Evolutionary conservation across 2,329 filamentous ascomycete species (phyloP).

Genomic region (Biscogniauxia marginata): DNA sequence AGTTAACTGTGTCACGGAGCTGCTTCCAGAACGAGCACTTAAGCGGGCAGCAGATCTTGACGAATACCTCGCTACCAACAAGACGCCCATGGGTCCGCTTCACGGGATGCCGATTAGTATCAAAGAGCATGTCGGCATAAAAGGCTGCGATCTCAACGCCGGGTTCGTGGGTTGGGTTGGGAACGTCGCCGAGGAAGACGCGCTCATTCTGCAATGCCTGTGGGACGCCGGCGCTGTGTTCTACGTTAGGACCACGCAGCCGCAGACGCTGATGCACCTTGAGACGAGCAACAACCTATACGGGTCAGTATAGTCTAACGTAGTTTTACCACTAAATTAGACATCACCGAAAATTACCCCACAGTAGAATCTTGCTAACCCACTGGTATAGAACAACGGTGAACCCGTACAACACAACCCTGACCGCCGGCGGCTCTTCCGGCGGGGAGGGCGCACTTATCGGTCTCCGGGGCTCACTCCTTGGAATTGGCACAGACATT

Average conservation of each 20-base stretch:
- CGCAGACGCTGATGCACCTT: slow-evolving; percentile 54
- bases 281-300: slow-evolving; percentile 51
- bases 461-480: slow-evolving; percentile 48
- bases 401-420: slow-evolving; percentile 51
- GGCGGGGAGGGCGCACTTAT: slow-evolving; percentile 58
- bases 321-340: no score
- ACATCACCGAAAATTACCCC: no score
- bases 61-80: slow-evolving; percentile 16
- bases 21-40: slow-evolving; percentile 24
- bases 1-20: slow-evolving; percentile 28
- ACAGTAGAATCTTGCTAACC: no score
- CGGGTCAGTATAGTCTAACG: slow-evolving; percentile 40
- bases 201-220: slow-evolving; percentile 46
- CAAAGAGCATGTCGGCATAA: slow-evolving; percentile 53
- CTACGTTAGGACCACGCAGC: slow-evolving; percentile 51
- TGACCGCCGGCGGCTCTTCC: slow-evolving; percentile 52
- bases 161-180: slow-evolving; percentile 51
- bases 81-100: slow-evolving; percentile 25
- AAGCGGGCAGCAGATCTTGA: slow-evolving; percentile 25
- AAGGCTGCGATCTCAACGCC: slow-evolving; percentile 46
- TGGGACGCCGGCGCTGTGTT: slow-evolving; percentile 49
- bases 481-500: slow-evolving; percentile 56
- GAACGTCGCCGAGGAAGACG: slow-evolving; percentile 42
- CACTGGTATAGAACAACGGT: slow-evolving; percentile 52
- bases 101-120: slow-evolving; percentile 41